Conservation (phyloP, 208 protist genomes). For the Leishmania aethiopica region DNA sequence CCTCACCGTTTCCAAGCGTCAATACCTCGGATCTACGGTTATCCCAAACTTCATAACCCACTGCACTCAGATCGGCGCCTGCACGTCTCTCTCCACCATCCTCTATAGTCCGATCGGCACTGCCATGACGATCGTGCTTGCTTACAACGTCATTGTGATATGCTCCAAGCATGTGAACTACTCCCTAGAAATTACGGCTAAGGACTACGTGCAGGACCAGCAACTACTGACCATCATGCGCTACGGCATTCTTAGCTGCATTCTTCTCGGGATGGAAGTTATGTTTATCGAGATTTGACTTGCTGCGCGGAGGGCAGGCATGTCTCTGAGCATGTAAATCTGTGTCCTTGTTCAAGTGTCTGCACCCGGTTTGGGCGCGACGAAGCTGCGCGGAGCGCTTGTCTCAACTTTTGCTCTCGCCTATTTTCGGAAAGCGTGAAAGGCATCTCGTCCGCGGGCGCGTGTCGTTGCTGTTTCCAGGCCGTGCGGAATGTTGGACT, state of each 20-base stretch:
- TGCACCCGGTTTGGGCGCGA: background rate
- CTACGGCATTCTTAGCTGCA: slow-evolving; percentile 81
- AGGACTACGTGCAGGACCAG: slow-evolving; percentile 92
- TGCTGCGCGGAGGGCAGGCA: background rate
- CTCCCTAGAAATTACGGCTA: slow-evolving; percentile 85
- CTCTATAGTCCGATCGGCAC: slow-evolving; percentile 84
- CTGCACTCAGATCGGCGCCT: slow-evolving; percentile 52
- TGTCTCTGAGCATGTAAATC: background rate
- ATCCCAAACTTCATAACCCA: slow-evolving; percentile 66
- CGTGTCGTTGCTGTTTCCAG: background rate
- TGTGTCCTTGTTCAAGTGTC: background rate
- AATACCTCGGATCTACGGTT: slow-evolving; percentile 41
- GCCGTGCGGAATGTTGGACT: background rate
- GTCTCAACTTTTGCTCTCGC: background rate
- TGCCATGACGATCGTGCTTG: slow-evolving; percentile 69
- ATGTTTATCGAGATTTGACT: slow-evolving; percentile 86
- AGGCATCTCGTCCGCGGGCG: background rate
- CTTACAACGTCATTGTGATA: slow-evolving; percentile 89
- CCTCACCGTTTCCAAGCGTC: slow-evolving; percentile 33
- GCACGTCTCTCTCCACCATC: slow-evolving; percentile 66
- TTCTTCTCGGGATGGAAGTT: slow-evolving; percentile 85
- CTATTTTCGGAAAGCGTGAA: background rate
- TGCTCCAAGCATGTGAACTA: slow-evolving; percentile 85
- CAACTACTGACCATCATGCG: slow-evolving; percentile 83
- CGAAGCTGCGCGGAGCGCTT: background rate